Conservation (phyloP, 2,329 filamentous ascomycete species). For the Aureobasidium lini region DNA sequence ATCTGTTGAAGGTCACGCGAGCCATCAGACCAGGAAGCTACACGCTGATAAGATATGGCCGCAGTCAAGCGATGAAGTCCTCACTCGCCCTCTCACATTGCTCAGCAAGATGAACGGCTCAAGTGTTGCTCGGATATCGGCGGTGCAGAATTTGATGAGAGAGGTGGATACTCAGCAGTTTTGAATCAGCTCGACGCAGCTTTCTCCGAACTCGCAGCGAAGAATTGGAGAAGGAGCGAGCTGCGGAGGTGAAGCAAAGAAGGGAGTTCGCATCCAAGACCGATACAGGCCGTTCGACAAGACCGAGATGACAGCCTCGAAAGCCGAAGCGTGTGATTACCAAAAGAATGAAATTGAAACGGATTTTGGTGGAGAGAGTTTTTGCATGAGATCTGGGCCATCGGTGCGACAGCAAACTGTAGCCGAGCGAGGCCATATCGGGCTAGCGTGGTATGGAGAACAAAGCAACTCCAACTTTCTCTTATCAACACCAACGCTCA, state of each 20-base stretch:
- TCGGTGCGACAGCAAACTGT: background rate
- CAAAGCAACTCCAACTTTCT: slow-evolving; percentile 1
- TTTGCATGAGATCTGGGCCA: background rate
- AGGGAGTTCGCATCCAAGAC: background rate
- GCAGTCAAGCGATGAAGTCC: background rate
- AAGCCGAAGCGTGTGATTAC: slow-evolving; percentile 5
- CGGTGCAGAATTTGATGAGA: background rate
- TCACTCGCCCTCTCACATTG: background rate
- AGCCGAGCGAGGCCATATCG: background rate
- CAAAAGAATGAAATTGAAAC: background rate
- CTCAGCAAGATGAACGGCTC: background rate
- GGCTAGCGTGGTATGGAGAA: background rate
- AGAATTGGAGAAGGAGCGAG: background rate
- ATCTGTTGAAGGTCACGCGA: background rate
- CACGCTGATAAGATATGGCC: background rate
- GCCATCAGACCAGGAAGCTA: background rate
- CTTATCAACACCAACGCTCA: slow-evolving; percentile 9
- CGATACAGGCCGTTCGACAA: slow-evolving; percentile 6
- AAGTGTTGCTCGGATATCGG: background rate
- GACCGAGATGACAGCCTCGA: slow-evolving; percentile 2
- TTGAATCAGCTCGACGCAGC: background rate
- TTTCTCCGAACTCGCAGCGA: background rate
- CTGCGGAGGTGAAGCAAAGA: background rate
- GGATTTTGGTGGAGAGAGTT: background rate
- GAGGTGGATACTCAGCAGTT: slow-evolving; percentile 5